A percentile compares a stretch with the other conserved stretches of the same genome.
These are phyloP conservation scores for Parachaetomium inaequale DNA, from an alignment of 495 filamentous ascomycete species.

Conservation along the genomic window DNA sequence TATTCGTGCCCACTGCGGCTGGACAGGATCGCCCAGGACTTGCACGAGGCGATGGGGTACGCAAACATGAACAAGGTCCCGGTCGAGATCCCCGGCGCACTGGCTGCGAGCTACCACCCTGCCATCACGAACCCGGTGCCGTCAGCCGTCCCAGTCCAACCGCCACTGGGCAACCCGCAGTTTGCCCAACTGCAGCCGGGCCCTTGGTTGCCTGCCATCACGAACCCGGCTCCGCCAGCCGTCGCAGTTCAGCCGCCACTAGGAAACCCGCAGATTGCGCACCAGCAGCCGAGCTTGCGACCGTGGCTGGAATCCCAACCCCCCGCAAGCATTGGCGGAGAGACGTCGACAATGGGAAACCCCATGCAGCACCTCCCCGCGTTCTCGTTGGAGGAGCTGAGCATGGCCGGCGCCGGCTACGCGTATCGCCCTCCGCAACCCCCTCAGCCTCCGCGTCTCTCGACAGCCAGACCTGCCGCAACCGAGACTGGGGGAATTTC, in stretches of 20 bases:
- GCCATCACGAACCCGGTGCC: background rate
- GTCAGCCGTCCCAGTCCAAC: background rate
- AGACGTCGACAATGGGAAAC: background rate
- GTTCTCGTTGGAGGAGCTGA: constrained; percentile 1
- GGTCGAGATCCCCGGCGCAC: constrained; percentile 25
- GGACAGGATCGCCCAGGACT: constrained; percentile 21
- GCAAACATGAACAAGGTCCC: constrained; percentile 24
- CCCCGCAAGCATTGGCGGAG: too few relatives aligned
- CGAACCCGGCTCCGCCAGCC: background rate
- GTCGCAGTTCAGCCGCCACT: background rate
- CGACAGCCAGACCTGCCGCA: background rate
- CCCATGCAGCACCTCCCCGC: background rate
- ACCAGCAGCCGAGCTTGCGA: background rate
- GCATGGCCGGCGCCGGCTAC: background rate
- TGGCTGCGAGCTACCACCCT: constrained; percentile 17
- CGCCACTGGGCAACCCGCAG: background rate
- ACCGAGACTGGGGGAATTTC: background rate
- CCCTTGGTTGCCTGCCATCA: background rate
- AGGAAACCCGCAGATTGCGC: background rate
- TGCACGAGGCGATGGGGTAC: constrained; percentile 24
- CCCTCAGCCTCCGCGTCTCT: background rate
- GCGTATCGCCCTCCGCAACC: background rate
- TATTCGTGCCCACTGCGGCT: constrained; percentile 17
- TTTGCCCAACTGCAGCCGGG: background rate
- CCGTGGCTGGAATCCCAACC: background rate